Evolutionary conservation across 2,329 filamentous ascomycete genomes (phyloP).

Genomic region (Arthroderma uncinatum): DNA sequence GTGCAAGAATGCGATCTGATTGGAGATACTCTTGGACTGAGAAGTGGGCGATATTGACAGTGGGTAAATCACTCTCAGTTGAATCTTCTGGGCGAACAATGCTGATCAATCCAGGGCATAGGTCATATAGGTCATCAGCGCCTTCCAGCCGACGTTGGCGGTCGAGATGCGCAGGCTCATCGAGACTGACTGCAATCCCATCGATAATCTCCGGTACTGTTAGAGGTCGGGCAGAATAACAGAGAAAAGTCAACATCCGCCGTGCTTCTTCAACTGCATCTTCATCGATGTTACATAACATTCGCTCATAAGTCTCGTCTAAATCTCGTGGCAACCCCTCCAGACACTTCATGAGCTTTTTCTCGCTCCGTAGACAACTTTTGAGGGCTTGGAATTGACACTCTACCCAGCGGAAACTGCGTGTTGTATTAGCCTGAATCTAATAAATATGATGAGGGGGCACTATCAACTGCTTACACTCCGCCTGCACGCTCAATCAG

Average conservation of each 20-base stretch:
- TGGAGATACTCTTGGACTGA: conserved; percentile 26
- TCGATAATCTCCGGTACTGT: conserved; percentile 19
- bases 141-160: conserved; percentile 13
- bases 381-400: conserved; percentile 19
- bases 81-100: too few species aligned
- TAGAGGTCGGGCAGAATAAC: conserved; percentile 18
- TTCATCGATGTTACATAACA: conserved; percentile 19
- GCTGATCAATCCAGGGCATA: conserved; percentile 20
- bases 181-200: conserved; percentile 19
- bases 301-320: conserved; percentile 24
- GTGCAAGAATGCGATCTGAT: conserved; percentile 20
- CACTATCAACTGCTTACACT: conserved; percentile 3
- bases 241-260: conserved; percentile 20
- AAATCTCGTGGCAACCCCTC: conserved; percentile 19
- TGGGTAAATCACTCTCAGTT: too few species aligned
- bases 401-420: conserved; percentile 24
- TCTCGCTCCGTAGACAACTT: conserved; percentile 13
- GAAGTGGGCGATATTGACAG: conserved; percentile 23
- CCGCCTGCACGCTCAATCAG: conserved; percentile 5
- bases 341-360: conserved; percentile 19
- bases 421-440: neutral
- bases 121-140: conserved; percentile 16
- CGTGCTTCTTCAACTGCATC: conserved; percentile 16
- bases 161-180: conserved; percentile 11
- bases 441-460: neutral